Evolutionary conservation across 345 rosid genomes (phyloP).

Genomic region (Hevea brasiliensis): DNA sequence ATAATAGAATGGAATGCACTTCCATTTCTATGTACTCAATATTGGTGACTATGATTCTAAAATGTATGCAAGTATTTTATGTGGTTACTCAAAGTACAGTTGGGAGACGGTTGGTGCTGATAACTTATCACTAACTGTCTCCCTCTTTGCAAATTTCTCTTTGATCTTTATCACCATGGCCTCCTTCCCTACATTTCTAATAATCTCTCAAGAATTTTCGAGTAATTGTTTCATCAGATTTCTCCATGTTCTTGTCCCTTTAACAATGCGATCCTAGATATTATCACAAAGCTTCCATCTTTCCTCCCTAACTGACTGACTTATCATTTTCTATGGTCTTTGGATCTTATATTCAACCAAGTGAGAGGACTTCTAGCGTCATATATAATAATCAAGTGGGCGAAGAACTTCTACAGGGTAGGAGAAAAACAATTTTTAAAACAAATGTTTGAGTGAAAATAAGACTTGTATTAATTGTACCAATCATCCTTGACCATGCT

Average conservation of each 20-base stretch:
- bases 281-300: neutral
- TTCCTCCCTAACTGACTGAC: neutral
- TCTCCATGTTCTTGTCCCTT: neutral
- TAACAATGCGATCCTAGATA: neutral
- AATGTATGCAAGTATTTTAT: too few species aligned
- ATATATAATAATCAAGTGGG: neutral
- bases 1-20: too few species aligned
- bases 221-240: neutral
- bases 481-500: too few species aligned
- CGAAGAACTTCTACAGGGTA: neutral
- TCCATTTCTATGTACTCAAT: too few species aligned
- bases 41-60: too few species aligned
- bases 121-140: too few species aligned
- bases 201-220: neutral
- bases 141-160: neutral
- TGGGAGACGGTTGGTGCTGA: too few species aligned
- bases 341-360: neutral
- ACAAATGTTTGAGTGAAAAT: too few species aligned
- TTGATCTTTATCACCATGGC: neutral
- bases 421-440: neutral
- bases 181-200: neutral
- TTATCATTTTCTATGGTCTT: neutral
- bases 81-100: too few species aligned
- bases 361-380: neutral
- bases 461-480: neutral